These are phyloP conservation scores for Dactylellina parvicollis DNA, from an alignment of 2,329 filamentous ascomycete species.

Conservation along the genomic window DNA sequence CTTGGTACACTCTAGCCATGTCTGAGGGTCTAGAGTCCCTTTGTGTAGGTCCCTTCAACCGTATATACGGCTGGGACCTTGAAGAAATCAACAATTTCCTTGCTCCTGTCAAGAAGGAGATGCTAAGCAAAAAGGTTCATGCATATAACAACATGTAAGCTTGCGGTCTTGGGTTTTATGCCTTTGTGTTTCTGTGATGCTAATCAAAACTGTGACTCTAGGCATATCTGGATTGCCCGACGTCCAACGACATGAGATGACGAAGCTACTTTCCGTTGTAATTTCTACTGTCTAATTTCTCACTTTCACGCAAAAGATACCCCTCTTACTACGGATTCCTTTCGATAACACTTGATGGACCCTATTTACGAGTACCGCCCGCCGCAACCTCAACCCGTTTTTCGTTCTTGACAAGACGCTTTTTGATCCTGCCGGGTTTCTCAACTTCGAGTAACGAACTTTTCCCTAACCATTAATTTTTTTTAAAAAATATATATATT, in stretches of 20 bases:
- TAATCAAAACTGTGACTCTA: slow-evolving; percentile 46
- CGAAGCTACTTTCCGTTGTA: slow-evolving; percentile 16
- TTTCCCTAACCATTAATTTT: not conserved
- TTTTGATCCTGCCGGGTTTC: slow-evolving; percentile 5
- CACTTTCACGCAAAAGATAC: slow-evolving; percentile 48
- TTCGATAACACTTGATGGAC: slow-evolving; percentile 49
- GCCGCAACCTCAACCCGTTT: slow-evolving; percentile 6
- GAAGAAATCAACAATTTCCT: slow-evolving; percentile 73
- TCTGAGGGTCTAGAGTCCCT: slow-evolving; percentile 77
- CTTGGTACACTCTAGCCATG: slow-evolving; percentile 85
- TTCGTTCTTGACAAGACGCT: slow-evolving; percentile 4
- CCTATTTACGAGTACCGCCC: slow-evolving; percentile 38
- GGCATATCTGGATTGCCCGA: slow-evolving; percentile 60
- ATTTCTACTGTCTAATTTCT: slow-evolving; percentile 38
- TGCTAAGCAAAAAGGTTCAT: slow-evolving; percentile 74
- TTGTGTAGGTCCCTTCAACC: slow-evolving; percentile 76
- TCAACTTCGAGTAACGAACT: slow-evolving; percentile 6
- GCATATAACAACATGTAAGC: slow-evolving; percentile 82
- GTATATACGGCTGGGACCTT: slow-evolving; percentile 70
- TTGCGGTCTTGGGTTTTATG: slow-evolving; percentile 24
- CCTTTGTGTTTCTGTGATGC: not conserved
- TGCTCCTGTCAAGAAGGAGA: slow-evolving; percentile 72
- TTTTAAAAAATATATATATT: too few species aligned
- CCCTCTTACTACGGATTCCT: slow-evolving; percentile 47
- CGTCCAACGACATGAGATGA: slow-evolving; percentile 56